Evolutionary conservation across 1,284 basidiomycete species (phyloP).

Genomic region (Anthracocystis panici-leucophaei): DNA sequence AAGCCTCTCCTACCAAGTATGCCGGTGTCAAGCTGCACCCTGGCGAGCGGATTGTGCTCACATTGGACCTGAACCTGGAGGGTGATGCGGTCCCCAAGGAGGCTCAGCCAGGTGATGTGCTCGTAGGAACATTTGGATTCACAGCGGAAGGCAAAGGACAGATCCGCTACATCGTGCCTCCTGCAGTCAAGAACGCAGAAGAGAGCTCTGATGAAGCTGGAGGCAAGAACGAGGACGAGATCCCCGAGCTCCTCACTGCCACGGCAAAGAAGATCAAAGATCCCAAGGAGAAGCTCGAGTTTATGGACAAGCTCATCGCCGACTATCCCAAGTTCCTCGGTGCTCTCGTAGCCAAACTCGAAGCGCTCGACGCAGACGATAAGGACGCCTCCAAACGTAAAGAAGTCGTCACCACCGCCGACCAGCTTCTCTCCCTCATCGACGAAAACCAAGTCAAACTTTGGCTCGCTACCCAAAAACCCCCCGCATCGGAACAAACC

Average conservation of each 20-base stretch:
- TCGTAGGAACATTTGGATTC: slow-evolving; percentile 66
- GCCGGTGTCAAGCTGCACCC: slow-evolving; percentile 65
- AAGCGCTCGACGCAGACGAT: slow-evolving; percentile 49
- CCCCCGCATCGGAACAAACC: slow-evolving; percentile 60
- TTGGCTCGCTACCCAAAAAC: slow-evolving; percentile 61
- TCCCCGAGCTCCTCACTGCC: slow-evolving; percentile 65
- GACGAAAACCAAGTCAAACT: slow-evolving; percentile 64
- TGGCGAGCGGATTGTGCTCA: slow-evolving; percentile 65
- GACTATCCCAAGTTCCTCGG: slow-evolving; percentile 66
- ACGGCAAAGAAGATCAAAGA: slow-evolving; percentile 67
- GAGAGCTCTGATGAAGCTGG: slow-evolving; percentile 29
- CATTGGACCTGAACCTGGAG: slow-evolving; percentile 63
- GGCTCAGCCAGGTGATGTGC: slow-evolving; percentile 65
- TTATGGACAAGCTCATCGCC: slow-evolving; percentile 61
- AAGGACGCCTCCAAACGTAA: slow-evolving; percentile 42
- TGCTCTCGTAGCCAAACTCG: slow-evolving; percentile 62
- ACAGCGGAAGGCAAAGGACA: slow-evolving; percentile 56
- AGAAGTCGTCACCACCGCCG: slow-evolving; percentile 53
- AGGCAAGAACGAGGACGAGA: slow-evolving; percentile 57
- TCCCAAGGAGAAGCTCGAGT: slow-evolving; percentile 60
- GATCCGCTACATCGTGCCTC: slow-evolving; percentile 66
- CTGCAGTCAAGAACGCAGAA: slow-evolving; percentile 54
- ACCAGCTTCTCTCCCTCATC: slow-evolving; percentile 54
- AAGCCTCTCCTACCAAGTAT: slow-evolving; percentile 54
- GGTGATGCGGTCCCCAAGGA: slow-evolving; percentile 67